Conservation (phyloP, 768 basidiomycete genomes). For the Russula griseocarnosa region DNA sequence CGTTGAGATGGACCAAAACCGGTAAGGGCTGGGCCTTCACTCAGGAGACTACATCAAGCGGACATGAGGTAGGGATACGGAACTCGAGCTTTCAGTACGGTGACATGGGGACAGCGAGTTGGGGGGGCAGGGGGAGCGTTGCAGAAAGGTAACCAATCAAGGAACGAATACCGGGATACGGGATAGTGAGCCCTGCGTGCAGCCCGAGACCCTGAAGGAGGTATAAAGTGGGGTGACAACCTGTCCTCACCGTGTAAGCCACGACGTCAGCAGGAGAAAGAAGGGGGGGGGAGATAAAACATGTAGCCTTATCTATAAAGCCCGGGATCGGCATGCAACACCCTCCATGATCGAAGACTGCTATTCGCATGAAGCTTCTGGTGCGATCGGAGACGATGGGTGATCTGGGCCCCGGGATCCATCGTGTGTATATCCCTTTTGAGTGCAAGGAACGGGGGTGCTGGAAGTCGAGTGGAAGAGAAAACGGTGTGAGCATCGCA, state of each 20-base stretch:
- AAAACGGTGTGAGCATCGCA: neutral
- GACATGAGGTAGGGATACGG: slow-evolving; percentile 22
- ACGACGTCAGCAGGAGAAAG: neutral
- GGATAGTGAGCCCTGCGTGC: neutral
- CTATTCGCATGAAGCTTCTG: slow-evolving; percentile 7
- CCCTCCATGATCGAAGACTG: slow-evolving; percentile 7
- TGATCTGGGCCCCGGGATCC: slow-evolving; percentile 11
- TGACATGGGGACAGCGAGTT: neutral
- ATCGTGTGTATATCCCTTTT: slow-evolving; percentile 1
- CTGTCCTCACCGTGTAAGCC: slow-evolving; percentile 7
- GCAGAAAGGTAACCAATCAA: neutral
- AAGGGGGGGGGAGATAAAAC: slow-evolving; percentile 11
- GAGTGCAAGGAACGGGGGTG: slow-evolving; percentile 22
- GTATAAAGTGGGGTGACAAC: slow-evolving; percentile 8
- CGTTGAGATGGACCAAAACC: slow-evolving; percentile 13
- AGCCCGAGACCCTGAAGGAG: slow-evolving; percentile 7
- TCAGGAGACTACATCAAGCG: slow-evolving; percentile 10
- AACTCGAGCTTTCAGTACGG: slow-evolving; percentile 5
- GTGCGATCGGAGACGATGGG: slow-evolving; percentile 6
- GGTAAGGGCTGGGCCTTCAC: slow-evolving; percentile 13
- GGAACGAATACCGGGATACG: neutral
- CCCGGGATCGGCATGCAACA: neutral
- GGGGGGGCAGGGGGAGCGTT: neutral
- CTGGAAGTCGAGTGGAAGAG: neutral
- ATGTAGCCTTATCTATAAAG: neutral